Evolutionary conservation across 768 basidiomycete genomes (phyloP), one percentile per base, ranked within the genome.

Genomic region (Chlorophyllum brunneum): DNA sequence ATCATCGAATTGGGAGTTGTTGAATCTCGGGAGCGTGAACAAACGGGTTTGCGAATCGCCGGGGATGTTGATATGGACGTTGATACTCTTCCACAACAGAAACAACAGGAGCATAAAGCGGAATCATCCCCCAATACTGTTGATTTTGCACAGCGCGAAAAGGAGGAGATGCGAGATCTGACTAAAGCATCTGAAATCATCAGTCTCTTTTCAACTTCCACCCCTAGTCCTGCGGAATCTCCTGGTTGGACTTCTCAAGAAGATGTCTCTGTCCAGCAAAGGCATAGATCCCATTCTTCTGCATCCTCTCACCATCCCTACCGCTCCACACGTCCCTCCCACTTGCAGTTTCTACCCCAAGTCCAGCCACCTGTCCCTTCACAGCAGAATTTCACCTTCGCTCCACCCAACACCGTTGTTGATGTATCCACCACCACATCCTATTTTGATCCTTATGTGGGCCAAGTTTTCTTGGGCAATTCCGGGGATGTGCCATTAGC

Each of bases 101-200:
- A 29, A 10, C 31, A 22, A 7, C 30, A 23, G 29, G 11, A 26
- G 24, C 3, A 2, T 54, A 24, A 38, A 36, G 6, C 30, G 41
- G 11, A 24, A n/a, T 38, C 54, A 30, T 59, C 61, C 11, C 71
- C 73, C 3, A 87, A 88, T 63, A 87, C 85, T 26, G 79, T 92
- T 63, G 81, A 91, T 64, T 92, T 94, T 66, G 83, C 88, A 11
- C 79, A 83, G 61, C 76, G 90, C 29, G 92, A 95, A 70, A 82
- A 82, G 67, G 88, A 91, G 55, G 93, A 95, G 72, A 95, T 94
- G 90, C 74, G 87, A 10, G 87, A 89, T 62, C 71, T 95, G 49
- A 95, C 93, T 0, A 78, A 82, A 54, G 88, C 91, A 5, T 85
- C 81, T 18, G 88, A 91, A 70, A 92, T 95, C 48, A 71, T 86